These are phyloP conservation scores for Pleodorina starrii DNA, from an alignment of 139 green algal genomes.

Conservation along the genomic window DNA sequence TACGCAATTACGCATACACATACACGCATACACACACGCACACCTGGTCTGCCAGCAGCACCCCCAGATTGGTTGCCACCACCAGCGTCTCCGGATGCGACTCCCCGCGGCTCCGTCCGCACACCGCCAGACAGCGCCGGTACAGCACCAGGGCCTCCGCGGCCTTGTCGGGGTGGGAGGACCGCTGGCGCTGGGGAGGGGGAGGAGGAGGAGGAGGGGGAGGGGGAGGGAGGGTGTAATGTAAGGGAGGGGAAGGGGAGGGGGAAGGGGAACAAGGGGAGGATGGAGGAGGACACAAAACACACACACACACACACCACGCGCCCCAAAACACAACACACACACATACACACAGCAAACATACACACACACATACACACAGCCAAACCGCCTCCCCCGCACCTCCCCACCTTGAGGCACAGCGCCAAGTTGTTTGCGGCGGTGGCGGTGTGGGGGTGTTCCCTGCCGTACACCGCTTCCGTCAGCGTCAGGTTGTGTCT, in stretches of 20 bases:
- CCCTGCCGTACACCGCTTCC: not conserved
- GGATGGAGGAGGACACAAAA: no score
- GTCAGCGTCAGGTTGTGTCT: not conserved
- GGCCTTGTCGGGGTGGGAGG: not conserved
- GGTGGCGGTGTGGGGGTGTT: conserved; percentile 48
- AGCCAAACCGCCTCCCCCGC: no score
- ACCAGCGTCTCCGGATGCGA: conserved; percentile 16
- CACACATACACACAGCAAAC: no score
- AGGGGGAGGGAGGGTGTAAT: not conserved
- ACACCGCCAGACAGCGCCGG: conserved; percentile 35
- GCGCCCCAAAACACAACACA: no score
- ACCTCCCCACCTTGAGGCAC: conserved; percentile 36
- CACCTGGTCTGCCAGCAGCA: conserved; percentile 43
- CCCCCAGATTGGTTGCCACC: conserved; percentile 31
- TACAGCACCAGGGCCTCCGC: conserved; percentile 25
- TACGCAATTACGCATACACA: not conserved
- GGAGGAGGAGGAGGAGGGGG: not conserved
- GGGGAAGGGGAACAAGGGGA: not conserved
- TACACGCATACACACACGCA: not conserved
- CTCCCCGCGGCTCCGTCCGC: not conserved
- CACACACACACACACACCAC: no score
- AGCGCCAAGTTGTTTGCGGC: conserved; percentile 45
- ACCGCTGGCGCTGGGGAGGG: conserved; percentile 14
- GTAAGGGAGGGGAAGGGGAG: not conserved
- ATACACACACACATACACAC: no score